Evolutionary conservation across 1,284 basidiomycete genomes (phyloP), one percentile per base, ranked within the genome.

Genomic region (Pterulicium gracile): DNA sequence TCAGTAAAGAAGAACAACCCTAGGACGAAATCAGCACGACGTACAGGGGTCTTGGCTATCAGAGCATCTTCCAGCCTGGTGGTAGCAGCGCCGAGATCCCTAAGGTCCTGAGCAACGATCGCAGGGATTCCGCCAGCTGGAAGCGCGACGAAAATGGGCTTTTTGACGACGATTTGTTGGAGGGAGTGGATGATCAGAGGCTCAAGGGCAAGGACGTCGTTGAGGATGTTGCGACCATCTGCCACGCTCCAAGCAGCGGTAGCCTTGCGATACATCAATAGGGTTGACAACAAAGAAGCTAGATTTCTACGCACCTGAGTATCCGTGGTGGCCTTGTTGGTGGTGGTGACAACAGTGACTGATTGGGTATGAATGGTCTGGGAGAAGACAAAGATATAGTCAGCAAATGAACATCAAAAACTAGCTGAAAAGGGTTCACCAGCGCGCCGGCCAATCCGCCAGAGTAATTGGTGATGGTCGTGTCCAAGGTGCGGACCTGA

Each of bases 311-410:
- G 21, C 22, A 45, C 44, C 3, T 39, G 18, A 13, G 17, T 53
- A 36, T 58, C 55, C 7, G 46, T 50, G 3, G 55, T 58, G 32
- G 44, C 51, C 1, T 27, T 44, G 43, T 51, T 52, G 18, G 57
- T 22, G 2, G 51, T 49, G 4, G 42, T 40, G 15, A 24, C 43
- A 20, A 58, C 45, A 35, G 4, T 51, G 2, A 32, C 22, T 18
- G 56, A 49, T 36, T 44, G 49, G 3, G 43, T 51, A 35, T 60
- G 52, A 36, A 60, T 56, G 27, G 36, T 48, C 57, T 60, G 23
- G 1, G 23, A 1, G 15, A 35, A 3, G 17, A 23, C 10, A 15
- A 22, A 24, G 14, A 24, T 44, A 21, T 1, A 17, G 5, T 10
- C 20, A 22, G 17, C 17, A 18, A 14, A 15, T 12, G 21, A 45